Percentiles rank a stretch among this genome's conserved stretches.
phyloP scores from a whole-genome alignment of 148 eudicot species.

The Polygonum aviculare region DNA sequence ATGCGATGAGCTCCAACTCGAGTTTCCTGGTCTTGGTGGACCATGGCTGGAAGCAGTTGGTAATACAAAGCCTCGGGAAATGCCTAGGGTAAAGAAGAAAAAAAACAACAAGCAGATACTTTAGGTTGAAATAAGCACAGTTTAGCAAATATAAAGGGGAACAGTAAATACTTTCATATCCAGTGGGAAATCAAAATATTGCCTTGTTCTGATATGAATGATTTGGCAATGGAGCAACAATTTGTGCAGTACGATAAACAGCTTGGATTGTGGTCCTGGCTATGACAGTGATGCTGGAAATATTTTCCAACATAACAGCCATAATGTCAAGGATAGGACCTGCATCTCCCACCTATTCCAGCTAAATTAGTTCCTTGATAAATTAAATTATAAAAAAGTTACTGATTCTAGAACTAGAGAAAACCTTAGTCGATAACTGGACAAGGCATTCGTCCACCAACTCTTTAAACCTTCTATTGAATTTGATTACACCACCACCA shows the following conservation, averaged over 20 bases:
- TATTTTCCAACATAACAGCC: slow-evolving; percentile 88
- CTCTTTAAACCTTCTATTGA: slow-evolving; percentile 59
- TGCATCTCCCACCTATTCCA: slow-evolving; percentile 92
- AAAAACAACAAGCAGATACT: not conserved
- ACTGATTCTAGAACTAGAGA: not conserved
- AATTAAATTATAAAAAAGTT: not conserved
- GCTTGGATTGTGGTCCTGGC: slow-evolving; percentile 82
- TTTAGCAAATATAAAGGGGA: not conserved
- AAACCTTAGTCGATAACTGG: slow-evolving; percentile 63
- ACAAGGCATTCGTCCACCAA: slow-evolving; percentile 77
- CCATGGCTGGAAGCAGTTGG: slow-evolving; percentile 93
- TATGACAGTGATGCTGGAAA: slow-evolving; percentile 55
- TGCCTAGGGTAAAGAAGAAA: slow-evolving; percentile 37
- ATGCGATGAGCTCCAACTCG: slow-evolving; percentile 80
- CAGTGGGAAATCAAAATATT: slow-evolving; percentile 14
- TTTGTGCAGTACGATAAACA: slow-evolving; percentile 89
- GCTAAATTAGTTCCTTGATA: not conserved
- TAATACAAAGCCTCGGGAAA: slow-evolving; percentile 96
- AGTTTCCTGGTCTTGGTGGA: slow-evolving; percentile 86
- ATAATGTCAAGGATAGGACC: slow-evolving; percentile 86
- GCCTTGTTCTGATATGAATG: slow-evolving; percentile 70
- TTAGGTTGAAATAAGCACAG: slow-evolving; percentile 7
- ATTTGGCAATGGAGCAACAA: slow-evolving; percentile 80
- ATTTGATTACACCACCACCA: slow-evolving; percentile 53
- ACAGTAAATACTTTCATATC: not conserved